Percentiles rank a stretch among this genome's conserved stretches.
These are phyloP conservation scores for Brassica incana DNA, from an alignment of 345 rosid species.

Conservation along the genomic window DNA sequence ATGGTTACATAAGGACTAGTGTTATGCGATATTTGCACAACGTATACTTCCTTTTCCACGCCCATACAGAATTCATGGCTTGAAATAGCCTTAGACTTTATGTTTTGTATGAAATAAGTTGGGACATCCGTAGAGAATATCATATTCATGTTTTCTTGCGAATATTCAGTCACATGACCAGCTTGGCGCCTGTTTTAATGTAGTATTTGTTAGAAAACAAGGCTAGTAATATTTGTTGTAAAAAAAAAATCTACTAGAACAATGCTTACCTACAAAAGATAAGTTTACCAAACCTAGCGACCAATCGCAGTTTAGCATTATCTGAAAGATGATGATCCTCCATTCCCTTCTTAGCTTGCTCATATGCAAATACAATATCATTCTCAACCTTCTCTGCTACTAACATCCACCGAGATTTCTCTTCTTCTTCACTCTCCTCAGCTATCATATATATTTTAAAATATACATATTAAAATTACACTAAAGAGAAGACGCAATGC, in stretches of 20 bases:
- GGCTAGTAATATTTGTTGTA: neutral
- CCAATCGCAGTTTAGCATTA: constrained; percentile 25
- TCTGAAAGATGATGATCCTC: constrained; percentile 8
- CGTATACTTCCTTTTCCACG: constrained; percentile 46
- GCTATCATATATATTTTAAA: constrained; percentile 11
- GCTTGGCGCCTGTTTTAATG: neutral
- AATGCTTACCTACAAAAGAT: constrained; percentile 44
- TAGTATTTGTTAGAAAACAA: neutral
- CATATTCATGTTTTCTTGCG: constrained; percentile 29
- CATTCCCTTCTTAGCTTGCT: constrained; percentile 34
- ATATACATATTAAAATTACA: neutral
- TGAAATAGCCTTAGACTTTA: constrained; percentile 39
- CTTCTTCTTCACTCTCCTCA: constrained; percentile 26
- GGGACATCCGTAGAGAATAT: constrained; percentile 45
- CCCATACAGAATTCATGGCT: constrained; percentile 39
- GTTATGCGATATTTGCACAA: constrained; percentile 42
- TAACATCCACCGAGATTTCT: constrained; percentile 43
- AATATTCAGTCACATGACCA: constrained; percentile 34
- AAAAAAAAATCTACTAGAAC: neutral
- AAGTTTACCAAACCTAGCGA: constrained; percentile 35
- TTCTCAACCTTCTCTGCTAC: constrained; percentile 51
- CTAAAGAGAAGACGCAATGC: neutral
- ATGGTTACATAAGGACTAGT: constrained; percentile 34
- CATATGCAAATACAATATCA: constrained; percentile 49
- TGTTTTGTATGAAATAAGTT: constrained; percentile 38